Evolutionary conservation across 257 asterid species (phyloP).

Genomic region (Scutellaria barbata): DNA sequence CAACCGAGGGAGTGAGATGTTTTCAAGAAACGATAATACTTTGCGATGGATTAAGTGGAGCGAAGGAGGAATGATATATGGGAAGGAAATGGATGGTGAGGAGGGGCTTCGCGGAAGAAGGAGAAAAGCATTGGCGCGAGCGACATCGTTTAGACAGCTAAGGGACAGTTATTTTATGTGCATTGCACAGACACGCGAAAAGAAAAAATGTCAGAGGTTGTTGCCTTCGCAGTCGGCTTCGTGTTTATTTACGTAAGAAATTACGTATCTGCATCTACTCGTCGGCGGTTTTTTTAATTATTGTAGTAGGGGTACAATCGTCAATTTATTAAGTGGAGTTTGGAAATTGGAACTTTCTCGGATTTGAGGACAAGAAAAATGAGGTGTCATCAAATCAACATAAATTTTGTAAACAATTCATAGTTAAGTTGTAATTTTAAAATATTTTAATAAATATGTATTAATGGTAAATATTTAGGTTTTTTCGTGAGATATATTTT

Average conservation of each 20-base stretch:
- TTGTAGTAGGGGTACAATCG: constrained; percentile 8
- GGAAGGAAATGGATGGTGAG: constrained; percentile 8
- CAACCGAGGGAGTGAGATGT: neutral
- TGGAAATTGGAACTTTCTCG: no score
- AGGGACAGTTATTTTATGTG: constrained; percentile 19
- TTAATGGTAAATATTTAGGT: no score
- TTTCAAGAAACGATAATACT: constrained; percentile 9
- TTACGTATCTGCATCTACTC: constrained; percentile 33
- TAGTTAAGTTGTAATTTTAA: no score
- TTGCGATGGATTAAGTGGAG: constrained; percentile 19
- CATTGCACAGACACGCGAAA: neutral
- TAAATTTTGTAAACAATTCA: no score
- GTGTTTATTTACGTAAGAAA: constrained; percentile 22
- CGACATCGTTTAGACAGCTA: constrained; percentile 36
- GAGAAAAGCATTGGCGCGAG: constrained; percentile 16
- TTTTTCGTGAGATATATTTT: no score
- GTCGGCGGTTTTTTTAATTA: neutral
- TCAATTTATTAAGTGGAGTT: neutral
- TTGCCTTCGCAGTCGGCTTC: neutral
- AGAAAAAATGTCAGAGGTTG: constrained; percentile 21
- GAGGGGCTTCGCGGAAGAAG: constrained; percentile 39
- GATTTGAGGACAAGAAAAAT: no score
- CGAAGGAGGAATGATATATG: constrained; percentile 34
- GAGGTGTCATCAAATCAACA: no score
- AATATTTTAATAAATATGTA: no score